Evolutionary conservation across 164 flowering plant genomes (phyloP), one percentile per base, ranked within the genome.

Genomic region (Brasenia schreberi): DNA sequence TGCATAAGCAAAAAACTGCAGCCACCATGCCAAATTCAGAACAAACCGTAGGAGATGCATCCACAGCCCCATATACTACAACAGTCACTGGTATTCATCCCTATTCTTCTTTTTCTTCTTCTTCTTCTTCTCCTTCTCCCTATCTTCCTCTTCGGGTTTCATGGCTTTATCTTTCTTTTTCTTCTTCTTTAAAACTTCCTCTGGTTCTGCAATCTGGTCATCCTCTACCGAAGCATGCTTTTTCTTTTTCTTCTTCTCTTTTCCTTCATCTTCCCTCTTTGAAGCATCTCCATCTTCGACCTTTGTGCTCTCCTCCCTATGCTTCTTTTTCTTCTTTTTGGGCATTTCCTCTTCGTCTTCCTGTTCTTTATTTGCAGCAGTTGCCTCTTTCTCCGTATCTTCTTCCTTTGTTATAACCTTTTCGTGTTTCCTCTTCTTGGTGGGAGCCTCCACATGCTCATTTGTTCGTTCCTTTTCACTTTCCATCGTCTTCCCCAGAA

Each of bases 191-290:
- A 71, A 60, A 44, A 56, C 42, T 61, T 43, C 65, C 18, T 27
- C 61, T 56, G 61, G 68, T 17, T 17, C 71, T 42, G 63, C 74
- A 45, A 68, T 49, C 16, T 49, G 56, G 5, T 59, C 78, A 43
- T 73, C 83, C 19, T 66, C 77, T 7, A 58, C 42, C 44, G 79
- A 81, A 5, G 73, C 74, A 59, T 80, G 81, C 73, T 82, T 78
- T 60, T 79, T 77, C 81, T 80, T 84, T 77, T 80, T 84, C 69
- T 81, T 84, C 80, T 77, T 77, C 75, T 79, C 74, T 63, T 73
- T 62, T 59, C 60, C 74, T 5, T 10, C 42, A 42, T 61, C 65
- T 6, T 27, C 61, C 44, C 62, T 70, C 19, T 19, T 71, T 27
- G 63, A 71, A 45, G 69, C 76, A 53, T 62, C 78, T 61, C 42